Percentiles rank a stretch among this genome's conserved stretches.
Conservation (phyloP, 495 filamentous ascomycete genomes). For the Viridothelium virens region DNA sequence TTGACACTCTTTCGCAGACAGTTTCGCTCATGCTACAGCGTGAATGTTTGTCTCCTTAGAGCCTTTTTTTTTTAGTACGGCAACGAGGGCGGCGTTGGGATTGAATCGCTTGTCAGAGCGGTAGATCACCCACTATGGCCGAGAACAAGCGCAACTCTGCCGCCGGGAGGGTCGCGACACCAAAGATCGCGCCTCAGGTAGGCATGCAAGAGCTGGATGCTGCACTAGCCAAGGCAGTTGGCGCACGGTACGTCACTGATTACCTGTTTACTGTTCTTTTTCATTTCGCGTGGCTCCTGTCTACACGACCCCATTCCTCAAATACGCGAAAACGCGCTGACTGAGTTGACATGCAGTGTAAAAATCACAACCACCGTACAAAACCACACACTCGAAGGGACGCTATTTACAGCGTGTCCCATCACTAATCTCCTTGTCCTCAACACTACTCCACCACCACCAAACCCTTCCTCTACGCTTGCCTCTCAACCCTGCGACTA, state of each 20-base stretch:
- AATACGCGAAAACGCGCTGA: background rate
- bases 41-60: background rate
- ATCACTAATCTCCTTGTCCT: conserved; percentile 59
- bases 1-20: conserved; percentile 1
- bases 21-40: background rate
- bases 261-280: background rate
- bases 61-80: background rate
- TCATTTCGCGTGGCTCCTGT: background rate
- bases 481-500: conserved; percentile 48
- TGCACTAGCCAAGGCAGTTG: conserved; percentile 35
- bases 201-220: conserved; percentile 28
- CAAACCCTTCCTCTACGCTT: conserved; percentile 36
- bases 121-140: conserved; percentile 25
- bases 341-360: conserved; percentile 40
- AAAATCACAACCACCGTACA: conserved; percentile 51
- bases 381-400: conserved; percentile 50
- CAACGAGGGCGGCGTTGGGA: background rate
- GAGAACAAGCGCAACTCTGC: conserved; percentile 30
- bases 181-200: conserved; percentile 26
- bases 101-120: background rate
- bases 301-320: background rate
- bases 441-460: conserved; percentile 40
- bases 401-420: conserved; percentile 59
- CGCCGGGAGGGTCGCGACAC: conserved; percentile 35
- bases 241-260: conserved; percentile 30